Percentiles rank a stretch among this genome's conserved stretches.
Evolutionary conservation across 768 basidiomycete genomes (phyloP).

Genomic region (Macrolepiota albuminosa): DNA sequence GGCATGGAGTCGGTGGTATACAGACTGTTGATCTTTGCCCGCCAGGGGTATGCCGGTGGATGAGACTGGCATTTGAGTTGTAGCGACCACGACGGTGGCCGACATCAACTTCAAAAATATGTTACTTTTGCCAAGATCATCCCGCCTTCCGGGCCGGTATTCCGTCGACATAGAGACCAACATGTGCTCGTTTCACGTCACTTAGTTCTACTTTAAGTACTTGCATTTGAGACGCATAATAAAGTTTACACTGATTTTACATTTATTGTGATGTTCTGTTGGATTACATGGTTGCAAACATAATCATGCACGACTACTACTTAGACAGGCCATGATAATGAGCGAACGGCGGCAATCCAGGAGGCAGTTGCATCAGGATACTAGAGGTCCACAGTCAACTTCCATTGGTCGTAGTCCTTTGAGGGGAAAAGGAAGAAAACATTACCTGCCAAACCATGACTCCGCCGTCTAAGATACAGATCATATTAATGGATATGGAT

Average conservation of each 20-base stretch:
- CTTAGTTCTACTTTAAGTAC: not conserved
- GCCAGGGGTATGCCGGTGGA: constrained; percentile 11
- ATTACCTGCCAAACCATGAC: constrained; percentile 36
- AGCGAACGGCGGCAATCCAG: constrained; percentile 30
- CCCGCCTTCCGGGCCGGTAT: not conserved
- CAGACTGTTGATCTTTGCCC: constrained; percentile 3
- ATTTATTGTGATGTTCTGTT: not conserved
- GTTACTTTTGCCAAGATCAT: not conserved
- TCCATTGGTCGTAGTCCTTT: not conserved
- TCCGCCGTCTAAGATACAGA: constrained; percentile 24
- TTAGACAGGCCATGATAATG: constrained; percentile 28
- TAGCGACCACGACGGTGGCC: not conserved
- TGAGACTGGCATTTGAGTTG: constrained; percentile 1
- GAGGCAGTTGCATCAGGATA: constrained; percentile 26
- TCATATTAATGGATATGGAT: not conserved
- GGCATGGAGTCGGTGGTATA: not conserved
- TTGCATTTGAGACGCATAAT: not conserved
- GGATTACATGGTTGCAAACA: not conserved
- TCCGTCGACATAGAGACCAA: not conserved
- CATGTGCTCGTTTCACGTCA: not conserved
- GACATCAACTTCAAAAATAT: constrained; percentile 2
- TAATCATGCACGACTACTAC: no score
- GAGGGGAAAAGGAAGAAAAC: not conserved
- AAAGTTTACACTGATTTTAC: not conserved
- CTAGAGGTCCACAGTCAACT: constrained; percentile 10